Evolutionary conservation across 2,329 filamentous ascomycete genomes (phyloP), one percentile per base, ranked within the genome.

Genomic region (Aspergillus quadricinctus): DNA sequence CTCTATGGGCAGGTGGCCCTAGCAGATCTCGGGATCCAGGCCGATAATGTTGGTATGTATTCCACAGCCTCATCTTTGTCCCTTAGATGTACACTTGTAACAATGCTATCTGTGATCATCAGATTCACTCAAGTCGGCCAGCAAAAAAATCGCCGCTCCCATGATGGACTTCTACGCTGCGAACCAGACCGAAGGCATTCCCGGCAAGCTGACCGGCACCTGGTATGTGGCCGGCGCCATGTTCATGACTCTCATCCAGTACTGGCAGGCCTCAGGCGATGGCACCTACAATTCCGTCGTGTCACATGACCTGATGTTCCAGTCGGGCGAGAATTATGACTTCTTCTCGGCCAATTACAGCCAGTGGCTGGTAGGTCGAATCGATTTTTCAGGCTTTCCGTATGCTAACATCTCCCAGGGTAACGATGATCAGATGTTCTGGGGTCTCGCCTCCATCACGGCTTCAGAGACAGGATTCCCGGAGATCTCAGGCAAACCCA

Each of bases 151-250:
- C 11, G 80, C 80, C 5, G 67, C 75, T 55, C 76, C 78, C 55
- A 76, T 82, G 73, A 74, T 81, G 69, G 65, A 67, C 23, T 78
- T 77, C 61, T 83, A 83, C 63, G 74, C 69, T 45, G 80, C 79
- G 31, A 79, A 82, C 59, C 58, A 72, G 48, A 75, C 78, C 1
- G 77, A 76, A 28, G 72, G 73, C 10, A 77, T 77, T 43, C 78
- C 78, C 3, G 80, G 80, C 50, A 74, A 81, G 55, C 71, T 90
- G 29, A 83, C 84, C 8, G 89, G 88, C 73, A 88, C 88, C 77
- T 89, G 86, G 86, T 89, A 86, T 86, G 83, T 89, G 66, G 83
- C 83, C 11, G 83, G 84, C 55, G 82, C 83, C 23, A 79, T 89
- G 77, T 87, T 87, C 79, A 85, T 85, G 62, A 81, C 84, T 1